Evolutionary conservation across 1,139 yeast genomes (phyloP).

Genomic region (Scheffersomyces insectosa): DNA sequence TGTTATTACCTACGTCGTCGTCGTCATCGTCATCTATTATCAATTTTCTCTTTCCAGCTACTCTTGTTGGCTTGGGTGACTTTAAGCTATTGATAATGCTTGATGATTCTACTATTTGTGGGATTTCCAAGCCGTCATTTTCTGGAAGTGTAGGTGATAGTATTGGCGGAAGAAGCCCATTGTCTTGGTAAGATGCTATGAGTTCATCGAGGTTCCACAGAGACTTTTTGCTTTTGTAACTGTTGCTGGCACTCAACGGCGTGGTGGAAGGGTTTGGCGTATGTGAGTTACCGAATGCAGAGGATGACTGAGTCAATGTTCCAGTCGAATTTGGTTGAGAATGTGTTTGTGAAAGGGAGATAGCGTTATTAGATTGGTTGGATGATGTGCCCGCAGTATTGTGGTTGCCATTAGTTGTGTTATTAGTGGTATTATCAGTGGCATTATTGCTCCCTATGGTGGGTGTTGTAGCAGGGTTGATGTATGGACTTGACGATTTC

Average conservation of each 20-base stretch:
- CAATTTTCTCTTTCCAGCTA: neutral
- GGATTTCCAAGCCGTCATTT: neutral
- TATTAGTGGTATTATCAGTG: neutral
- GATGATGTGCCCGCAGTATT: too few relatives aligned
- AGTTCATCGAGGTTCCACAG: conserved; percentile 47
- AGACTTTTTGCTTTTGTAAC: conserved; percentile 10
- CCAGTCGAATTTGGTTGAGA: too few relatives aligned
- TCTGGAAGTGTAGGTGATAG: conserved; percentile 45
- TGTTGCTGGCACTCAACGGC: neutral
- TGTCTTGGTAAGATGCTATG: conserved; percentile 34
- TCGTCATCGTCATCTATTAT: conserved; percentile 2
- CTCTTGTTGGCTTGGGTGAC: conserved; percentile 1
- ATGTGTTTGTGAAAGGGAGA: too few relatives aligned
- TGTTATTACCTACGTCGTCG: conserved; percentile 2
- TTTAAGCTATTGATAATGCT: neutral
- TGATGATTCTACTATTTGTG: neutral
- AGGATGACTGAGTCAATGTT: too few relatives aligned
- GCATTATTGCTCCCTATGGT: neutral
- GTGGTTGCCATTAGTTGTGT: conserved; percentile 1
- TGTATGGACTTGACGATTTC: conserved; percentile 18
- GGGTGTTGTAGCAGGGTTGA: conserved; percentile 13
- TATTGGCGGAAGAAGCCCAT: conserved; percentile 39
- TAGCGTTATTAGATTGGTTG: too few relatives aligned
- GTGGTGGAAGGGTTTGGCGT: conserved; percentile 1
- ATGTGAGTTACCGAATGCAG: too few relatives aligned